Evolutionary conservation across 139 green algal genomes (phyloP), one percentile per base, ranked within the genome.

Genomic region (Micractinium conductrix): DNA sequence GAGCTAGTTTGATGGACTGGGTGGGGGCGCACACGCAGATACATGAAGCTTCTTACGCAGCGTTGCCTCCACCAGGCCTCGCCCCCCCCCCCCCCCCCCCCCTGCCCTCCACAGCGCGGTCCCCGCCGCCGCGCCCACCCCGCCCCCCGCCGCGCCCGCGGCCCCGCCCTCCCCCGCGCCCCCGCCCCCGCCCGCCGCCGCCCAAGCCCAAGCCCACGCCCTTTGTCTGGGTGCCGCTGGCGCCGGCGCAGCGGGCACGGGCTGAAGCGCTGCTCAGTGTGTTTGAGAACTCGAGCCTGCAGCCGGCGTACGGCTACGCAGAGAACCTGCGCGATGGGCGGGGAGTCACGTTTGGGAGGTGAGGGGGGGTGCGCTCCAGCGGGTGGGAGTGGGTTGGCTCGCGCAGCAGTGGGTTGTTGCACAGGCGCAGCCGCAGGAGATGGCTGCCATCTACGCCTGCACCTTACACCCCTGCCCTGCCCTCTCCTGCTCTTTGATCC

Each of bases 281-380:
- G 2, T 84, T 84, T 78, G 79, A 84, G 48, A 84, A 84, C 44
- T 35, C 44, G 5, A 26, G 14, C 10, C 65, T 74, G 24, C 30
- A 50, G 45, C 79, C 79, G 14, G 33, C 44, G 3, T 84, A 78
- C 33, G 65, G 33, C 4, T 84, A 70, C n/a, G 79, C 79, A 0
- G 33, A 78, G 33, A 76, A 84, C 65, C 44, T 84, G 21, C 16
- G 35, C 5, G 79, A 84, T 35, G 79, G 79, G 9, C 79, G 67
- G 19, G 79, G 79, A 4, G 74, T 84, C 79, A 84, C 79, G 0
- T 84, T 84, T 84, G 79, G 79, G 19, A 68, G 63, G 62, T 63
- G 43, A 65, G 42, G 8, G 40, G 9, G 26, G n/a, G n/a, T n/a
- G n/a, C n/a, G n/a, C n/a, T n/a, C n/a, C n/a, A n/a, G n/a, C n/a